These are phyloP conservation scores for Takashimella koratensis DNA, from an alignment of 1,284 basidiomycete species.

Conservation along the genomic window DNA sequence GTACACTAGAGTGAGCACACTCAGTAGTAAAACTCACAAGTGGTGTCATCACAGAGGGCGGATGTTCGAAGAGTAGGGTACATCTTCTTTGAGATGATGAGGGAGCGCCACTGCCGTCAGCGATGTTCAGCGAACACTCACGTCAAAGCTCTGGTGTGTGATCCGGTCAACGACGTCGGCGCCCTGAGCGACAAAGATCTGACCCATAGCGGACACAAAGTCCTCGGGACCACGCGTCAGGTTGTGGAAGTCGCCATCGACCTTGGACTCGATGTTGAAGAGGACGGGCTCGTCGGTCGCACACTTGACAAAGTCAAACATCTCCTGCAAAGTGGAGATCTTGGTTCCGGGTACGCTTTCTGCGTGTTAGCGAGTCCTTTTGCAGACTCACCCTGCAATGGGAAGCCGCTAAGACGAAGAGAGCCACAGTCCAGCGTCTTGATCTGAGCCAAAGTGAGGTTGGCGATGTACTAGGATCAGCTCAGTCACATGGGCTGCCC, in stretches of 20 bases:
- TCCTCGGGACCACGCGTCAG: slow-evolving; percentile 60
- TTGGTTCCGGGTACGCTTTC: slow-evolving; percentile 64
- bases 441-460: too few species aligned
- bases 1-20: too few species aligned
- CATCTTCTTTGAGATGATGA: too few species aligned
- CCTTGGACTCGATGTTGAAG: slow-evolving; percentile 78
- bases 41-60: too few species aligned
- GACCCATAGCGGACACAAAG: slow-evolving; percentile 56
- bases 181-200: slow-evolving; percentile 22
- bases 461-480: too few species aligned
- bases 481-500: slow-evolving; percentile 57
- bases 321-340: slow-evolving; percentile 66
- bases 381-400: too few species aligned
- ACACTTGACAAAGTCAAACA: slow-evolving; percentile 68
- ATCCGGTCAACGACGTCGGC: slow-evolving; percentile 31
- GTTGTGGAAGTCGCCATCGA: slow-evolving; percentile 59
- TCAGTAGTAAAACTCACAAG: too few species aligned
- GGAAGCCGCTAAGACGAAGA: too few species aligned
- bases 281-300: slow-evolving; percentile 55
- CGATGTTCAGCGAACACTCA: slow-evolving; percentile 1
- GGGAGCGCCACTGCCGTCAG: slow-evolving; percentile 26
- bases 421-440: too few species aligned
- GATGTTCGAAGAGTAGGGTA: too few species aligned
- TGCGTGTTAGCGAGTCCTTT: too few species aligned
- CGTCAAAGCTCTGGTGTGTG: slow-evolving; percentile 41